These are phyloP conservation scores for Kluyveromyces starmeri DNA, from an alignment of 805 yeast species.

Conservation along the genomic window DNA sequence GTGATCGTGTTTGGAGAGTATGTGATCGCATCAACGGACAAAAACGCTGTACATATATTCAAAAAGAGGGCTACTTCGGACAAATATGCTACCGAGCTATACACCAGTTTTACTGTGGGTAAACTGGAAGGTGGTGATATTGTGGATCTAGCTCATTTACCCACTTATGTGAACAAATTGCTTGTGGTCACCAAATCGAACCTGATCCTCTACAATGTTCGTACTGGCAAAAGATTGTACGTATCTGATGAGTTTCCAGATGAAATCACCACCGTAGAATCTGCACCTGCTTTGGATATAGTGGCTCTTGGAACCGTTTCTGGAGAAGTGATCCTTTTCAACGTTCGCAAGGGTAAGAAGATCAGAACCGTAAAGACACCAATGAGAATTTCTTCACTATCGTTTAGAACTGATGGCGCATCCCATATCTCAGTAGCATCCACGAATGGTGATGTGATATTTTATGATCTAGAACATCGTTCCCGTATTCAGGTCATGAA, in stretches of 20 bases:
- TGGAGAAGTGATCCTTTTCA: conserved; percentile 59
- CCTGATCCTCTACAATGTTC: conserved; percentile 58
- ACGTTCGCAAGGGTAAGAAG: conserved; percentile 55
- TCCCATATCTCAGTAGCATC: conserved; percentile 77
- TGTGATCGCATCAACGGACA: conserved; percentile 46
- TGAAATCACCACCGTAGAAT: conserved; percentile 60
- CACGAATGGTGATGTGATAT: conserved; percentile 70
- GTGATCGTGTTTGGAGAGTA: conserved; percentile 70
- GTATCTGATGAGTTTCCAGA: conserved; percentile 45
- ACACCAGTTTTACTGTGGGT: conserved; percentile 53
- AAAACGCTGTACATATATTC: conserved; percentile 44
- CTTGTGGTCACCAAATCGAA: conserved; percentile 68
- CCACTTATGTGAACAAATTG: conserved; percentile 86
- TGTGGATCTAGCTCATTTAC: conserved; percentile 56
- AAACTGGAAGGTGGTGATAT: conserved; percentile 58
- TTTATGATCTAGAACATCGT: conserved; percentile 69
- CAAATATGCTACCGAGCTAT: conserved; percentile 49
- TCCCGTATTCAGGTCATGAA: conserved; percentile 69
- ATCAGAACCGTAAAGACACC: conserved; percentile 42
- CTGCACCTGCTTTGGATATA: conserved; percentile 81
- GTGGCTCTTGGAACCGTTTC: conserved; percentile 65
- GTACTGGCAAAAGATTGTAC: conserved; percentile 65
- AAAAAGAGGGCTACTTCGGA: conserved; percentile 33
- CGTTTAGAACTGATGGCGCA: conserved; percentile 87
- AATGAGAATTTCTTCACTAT: conserved; percentile 44